Evolutionary conservation across 176 grass and related monocot species (phyloP), one percentile per base, ranked within the genome.

Genomic region (Musa troglodytarum): DNA sequence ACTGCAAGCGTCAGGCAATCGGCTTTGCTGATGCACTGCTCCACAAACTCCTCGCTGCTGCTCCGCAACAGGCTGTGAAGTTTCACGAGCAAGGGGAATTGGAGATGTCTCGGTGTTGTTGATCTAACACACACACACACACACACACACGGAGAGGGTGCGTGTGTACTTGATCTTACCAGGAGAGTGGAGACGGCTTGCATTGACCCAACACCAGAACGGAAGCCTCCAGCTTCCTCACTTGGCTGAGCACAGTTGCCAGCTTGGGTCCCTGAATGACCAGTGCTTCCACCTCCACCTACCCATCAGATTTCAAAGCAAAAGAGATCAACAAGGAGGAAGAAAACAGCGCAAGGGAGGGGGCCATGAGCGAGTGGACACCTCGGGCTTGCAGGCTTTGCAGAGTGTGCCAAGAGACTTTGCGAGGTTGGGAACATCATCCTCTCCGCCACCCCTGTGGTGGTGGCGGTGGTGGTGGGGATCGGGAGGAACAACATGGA

Each of bases 321-420:
- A 13, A 25, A 70, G 29, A 29, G 2, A 17, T 70, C 34, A 17
- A 28, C 23, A 69, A 49, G 1, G 10, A 69, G 19, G 29, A 43
- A 43, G 34, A 43, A 43, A 43, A 43, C 34, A 43, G 3, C 34
- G 3, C 34, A 43, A 43, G 34, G 34, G 34, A 43, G 34, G 34
- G 34, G 34, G 0, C 34, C 4, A 43, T 43, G 34, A 43, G 4
- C 34, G 34, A 43, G 4, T 43, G 34, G 4, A 6, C 71, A 94
- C 95, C 91, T 99, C 91, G 9, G 96, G 91, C 77, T 86, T 92
- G 73, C 80, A 86, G 70, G 91, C 86, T 79, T 94, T 94, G 91
- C 96, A 99, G 69, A 95, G 86, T 19, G 88, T 78, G 71, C 91
- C 96, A 56, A 99, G 96, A 81, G 93, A 2, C 15, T 52, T 99